Conservation (phyloP, 179 eudicot genomes). For the Beta corolliflora region DNA sequence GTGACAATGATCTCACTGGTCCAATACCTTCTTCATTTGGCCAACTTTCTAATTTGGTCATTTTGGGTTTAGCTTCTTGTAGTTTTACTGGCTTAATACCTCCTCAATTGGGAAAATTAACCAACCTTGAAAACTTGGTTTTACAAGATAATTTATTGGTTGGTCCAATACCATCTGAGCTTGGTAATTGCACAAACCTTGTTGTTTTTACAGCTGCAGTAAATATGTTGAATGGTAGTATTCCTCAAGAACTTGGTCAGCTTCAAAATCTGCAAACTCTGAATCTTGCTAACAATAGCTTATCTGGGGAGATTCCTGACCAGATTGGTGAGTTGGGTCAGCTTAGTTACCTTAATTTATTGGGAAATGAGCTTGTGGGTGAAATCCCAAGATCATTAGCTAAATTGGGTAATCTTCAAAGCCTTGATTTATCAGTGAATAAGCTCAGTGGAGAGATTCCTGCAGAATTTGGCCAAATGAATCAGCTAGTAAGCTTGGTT, state of each 20-base stretch:
- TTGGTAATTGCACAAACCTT: slow-evolving; percentile 65
- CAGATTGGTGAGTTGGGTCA: slow-evolving; percentile 61
- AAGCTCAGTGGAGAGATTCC: slow-evolving; percentile 76
- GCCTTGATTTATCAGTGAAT: slow-evolving; percentile 76
- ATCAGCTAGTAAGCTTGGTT: slow-evolving; percentile 57
- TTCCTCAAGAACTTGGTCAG: slow-evolving; percentile 52
- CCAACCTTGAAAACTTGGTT: slow-evolving; percentile 46
- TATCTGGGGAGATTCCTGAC: slow-evolving; percentile 67
- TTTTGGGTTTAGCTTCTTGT: slow-evolving; percentile 86
- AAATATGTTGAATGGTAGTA: slow-evolving; percentile 66
- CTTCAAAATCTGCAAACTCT: slow-evolving; percentile 55
- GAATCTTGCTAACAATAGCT: slow-evolving; percentile 72
- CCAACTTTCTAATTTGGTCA: slow-evolving; percentile 49
- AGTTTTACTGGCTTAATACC: slow-evolving; percentile 65
- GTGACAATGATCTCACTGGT: slow-evolving; percentile 75
- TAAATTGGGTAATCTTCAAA: slow-evolving; percentile 52
- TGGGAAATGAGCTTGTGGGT: slow-evolving; percentile 81
- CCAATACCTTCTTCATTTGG: slow-evolving; percentile 66
- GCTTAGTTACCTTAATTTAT: slow-evolving; percentile 68
- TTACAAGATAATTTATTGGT: slow-evolving; percentile 66
- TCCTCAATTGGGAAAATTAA: slow-evolving; percentile 52
- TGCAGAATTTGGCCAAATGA: slow-evolving; percentile 63
- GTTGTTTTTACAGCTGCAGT: slow-evolving; percentile 57
- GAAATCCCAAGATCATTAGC: slow-evolving; percentile 56
- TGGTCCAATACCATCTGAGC: slow-evolving; percentile 68